Conservation (phyloP, 208 protist genomes). For the Histomonas meleagridis region DNA sequence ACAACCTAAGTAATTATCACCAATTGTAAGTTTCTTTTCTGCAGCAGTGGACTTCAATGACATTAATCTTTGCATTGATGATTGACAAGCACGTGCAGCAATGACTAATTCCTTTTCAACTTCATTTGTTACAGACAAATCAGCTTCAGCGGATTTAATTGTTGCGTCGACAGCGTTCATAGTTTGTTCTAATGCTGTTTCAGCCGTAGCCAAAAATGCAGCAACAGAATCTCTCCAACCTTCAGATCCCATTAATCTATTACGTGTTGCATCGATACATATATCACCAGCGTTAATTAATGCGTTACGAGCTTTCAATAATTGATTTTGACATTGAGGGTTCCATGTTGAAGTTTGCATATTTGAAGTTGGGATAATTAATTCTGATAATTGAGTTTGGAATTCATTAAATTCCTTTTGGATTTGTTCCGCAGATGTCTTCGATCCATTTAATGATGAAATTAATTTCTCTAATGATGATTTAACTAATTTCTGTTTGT, state of each 20-base stretch:
- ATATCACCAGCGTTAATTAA: not conserved
- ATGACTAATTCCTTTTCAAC: not conserved
- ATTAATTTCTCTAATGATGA: not conserved
- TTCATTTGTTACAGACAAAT: slow-evolving; percentile 10
- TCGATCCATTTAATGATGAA: not conserved
- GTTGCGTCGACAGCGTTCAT: not conserved
- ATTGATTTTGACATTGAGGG: not conserved
- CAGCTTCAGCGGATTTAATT: not conserved
- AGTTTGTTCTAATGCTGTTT: not conserved
- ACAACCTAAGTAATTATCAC: not conserved
- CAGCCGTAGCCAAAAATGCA: not conserved
- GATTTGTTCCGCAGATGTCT: not conserved
- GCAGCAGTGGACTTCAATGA: not conserved
- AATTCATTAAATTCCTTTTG: not conserved
- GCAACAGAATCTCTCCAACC: not conserved
- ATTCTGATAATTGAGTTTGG: not conserved
- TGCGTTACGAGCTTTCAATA: not conserved
- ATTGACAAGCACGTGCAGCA: not conserved
- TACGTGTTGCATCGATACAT: not conserved
- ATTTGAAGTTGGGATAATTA: not conserved
- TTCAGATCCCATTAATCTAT: not conserved
- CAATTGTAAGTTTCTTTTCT: not conserved
- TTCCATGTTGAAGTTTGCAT: slow-evolving; percentile 17
- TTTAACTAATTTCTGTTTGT: no score
- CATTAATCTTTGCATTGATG: not conserved